These are phyloP conservation scores for Cenchrus purpureus DNA, from an alignment of 176 grass and related monocot species.

Conservation along the genomic window DNA sequence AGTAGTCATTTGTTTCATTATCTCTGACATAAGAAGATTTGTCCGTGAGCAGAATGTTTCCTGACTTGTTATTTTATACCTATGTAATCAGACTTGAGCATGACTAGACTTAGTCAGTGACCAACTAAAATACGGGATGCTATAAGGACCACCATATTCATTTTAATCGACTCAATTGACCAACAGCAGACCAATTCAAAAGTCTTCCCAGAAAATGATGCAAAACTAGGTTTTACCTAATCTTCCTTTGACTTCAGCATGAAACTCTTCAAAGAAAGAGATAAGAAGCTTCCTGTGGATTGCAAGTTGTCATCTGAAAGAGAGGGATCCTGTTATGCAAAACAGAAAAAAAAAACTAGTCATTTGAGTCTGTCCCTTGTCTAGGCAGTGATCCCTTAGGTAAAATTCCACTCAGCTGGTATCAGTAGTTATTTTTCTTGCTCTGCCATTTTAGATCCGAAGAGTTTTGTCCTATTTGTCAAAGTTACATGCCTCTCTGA, in stretches of 20 bases:
- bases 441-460: not conserved
- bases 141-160: slow-evolving; percentile 7
- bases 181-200: slow-evolving; percentile 34
- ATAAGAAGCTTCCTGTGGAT: slow-evolving; percentile 20
- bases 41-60: slow-evolving; percentile 1
- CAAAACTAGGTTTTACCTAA: slow-evolving; percentile 6
- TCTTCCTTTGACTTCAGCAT: slow-evolving; percentile 5
- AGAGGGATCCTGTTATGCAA: too few relatives aligned
- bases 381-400: slow-evolving; percentile 7
- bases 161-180: slow-evolving; percentile 25
- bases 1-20: slow-evolving; percentile 2
- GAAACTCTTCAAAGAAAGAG: slow-evolving; percentile 32
- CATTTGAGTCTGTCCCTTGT: not conserved
- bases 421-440: not conserved
- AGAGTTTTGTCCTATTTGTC: slow-evolving; percentile 8
- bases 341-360: too few relatives aligned
- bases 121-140: slow-evolving; percentile 30
- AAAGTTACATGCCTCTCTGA: not conserved
- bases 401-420: not conserved
- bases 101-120: slow-evolving; percentile 12
- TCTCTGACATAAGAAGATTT: slow-evolving; percentile 7
- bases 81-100: not conserved
- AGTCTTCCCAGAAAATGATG: not conserved
- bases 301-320: not conserved
- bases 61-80: slow-evolving; percentile 30